Conservation (phyloP, 805 yeast species). For the Kregervanrija pseudodelftensis region DNA sequence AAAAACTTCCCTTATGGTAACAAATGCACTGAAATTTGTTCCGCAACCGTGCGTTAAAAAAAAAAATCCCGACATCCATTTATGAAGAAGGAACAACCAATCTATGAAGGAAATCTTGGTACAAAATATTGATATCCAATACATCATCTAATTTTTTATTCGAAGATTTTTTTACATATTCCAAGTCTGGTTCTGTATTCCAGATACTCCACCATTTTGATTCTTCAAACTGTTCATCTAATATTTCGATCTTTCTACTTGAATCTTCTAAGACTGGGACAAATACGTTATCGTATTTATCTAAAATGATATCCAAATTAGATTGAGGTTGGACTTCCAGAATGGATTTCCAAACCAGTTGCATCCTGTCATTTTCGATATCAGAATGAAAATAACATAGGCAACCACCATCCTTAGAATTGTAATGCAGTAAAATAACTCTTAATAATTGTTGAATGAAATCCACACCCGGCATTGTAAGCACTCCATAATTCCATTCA, state of each 20-base stretch:
- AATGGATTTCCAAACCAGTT: too few species aligned
- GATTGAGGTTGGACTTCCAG: too few species aligned
- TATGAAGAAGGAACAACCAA: too few species aligned
- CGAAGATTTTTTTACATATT: neutral
- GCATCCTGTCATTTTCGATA: too few species aligned
- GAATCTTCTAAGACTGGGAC: conserved; percentile 49
- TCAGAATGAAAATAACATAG: neutral
- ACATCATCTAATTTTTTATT: neutral
- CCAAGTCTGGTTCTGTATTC: neutral
- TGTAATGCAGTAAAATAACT: conserved; percentile 8
- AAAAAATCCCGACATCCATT: too few species aligned
- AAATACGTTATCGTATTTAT: conserved; percentile 15
- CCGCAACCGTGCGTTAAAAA: too few species aligned
- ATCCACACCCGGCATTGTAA: conserved; percentile 15
- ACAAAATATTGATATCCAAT: too few species aligned
- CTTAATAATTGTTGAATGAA: conserved; percentile 21
- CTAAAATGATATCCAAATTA: conserved; percentile 2
- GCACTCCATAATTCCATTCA: conserved; percentile 12
- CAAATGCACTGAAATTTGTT: too few species aligned
- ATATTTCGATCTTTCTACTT: conserved; percentile 38
- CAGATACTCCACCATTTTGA: conserved; percentile 6
- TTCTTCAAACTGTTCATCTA: conserved; percentile 29
- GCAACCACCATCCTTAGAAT: neutral
- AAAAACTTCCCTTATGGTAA: too few species aligned
- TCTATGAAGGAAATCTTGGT: too few species aligned